Evolutionary conservation across 345 rosid genomes (phyloP).

Genomic region (Acer campestre): DNA sequence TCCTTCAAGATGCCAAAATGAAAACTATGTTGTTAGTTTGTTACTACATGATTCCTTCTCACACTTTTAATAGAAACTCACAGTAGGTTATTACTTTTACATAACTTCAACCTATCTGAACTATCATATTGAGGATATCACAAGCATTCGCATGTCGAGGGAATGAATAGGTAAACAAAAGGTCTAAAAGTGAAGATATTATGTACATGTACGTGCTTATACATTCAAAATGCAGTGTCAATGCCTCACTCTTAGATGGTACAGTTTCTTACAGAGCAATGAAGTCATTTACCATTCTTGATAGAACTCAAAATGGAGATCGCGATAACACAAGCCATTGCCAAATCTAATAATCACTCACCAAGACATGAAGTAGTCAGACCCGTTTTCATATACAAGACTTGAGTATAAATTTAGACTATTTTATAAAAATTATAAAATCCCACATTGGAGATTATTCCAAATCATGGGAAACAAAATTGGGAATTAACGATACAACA

Average conservation of each 20-base stretch:
- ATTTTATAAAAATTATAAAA: no score
- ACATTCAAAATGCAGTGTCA: no score
- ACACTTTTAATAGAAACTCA: not conserved
- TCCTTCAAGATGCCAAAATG: conserved; percentile 17
- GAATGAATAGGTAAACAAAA: no score
- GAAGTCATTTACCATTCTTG: no score
- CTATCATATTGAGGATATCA: not conserved
- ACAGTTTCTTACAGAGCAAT: no score
- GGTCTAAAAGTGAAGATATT: no score
- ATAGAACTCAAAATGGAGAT: no score
- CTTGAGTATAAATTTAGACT: not conserved
- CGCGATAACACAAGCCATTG: no score
- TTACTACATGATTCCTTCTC: not conserved
- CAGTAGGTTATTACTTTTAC: not conserved
- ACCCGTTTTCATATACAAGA: not conserved
- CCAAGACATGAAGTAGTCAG: not conserved
- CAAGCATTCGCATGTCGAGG: not conserved
- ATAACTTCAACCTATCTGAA: not conserved
- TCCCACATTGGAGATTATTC: not conserved
- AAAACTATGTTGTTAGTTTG: not conserved
- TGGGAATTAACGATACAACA: conserved; percentile 6
- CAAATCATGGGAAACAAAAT: not conserved
- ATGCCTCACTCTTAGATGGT: no score
- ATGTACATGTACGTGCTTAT: no score
- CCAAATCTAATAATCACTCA: no score